Conservation (phyloP, 495 filamentous ascomycete genomes). For the Diplogelasinospora grovesii region DNA sequence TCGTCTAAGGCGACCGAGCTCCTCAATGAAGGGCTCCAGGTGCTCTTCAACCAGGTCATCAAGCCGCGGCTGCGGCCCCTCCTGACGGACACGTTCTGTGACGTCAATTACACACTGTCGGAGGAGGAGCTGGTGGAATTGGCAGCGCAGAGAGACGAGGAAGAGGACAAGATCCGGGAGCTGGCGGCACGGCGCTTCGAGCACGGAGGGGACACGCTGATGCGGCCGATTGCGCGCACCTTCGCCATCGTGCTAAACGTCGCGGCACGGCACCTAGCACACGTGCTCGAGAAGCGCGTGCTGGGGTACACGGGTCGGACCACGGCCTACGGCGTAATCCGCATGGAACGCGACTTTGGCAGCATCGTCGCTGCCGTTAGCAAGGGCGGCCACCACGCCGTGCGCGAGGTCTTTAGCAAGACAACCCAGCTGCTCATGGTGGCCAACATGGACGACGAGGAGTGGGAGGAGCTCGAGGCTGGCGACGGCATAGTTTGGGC, state of each 20-base stretch:
- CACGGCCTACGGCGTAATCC: constrained; percentile 74
- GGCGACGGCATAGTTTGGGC: constrained; percentile 47
- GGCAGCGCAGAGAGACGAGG: constrained; percentile 43
- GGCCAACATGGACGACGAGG: constrained; percentile 95
- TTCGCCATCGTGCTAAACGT: constrained; percentile 67
- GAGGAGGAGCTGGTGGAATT: constrained; percentile 47
- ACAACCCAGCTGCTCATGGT: constrained; percentile 81
- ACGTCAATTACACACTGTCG: constrained; percentile 68
- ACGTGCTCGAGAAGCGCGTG: constrained; percentile 81
- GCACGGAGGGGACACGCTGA: constrained; percentile 74
- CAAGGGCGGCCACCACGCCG: constrained; percentile 67
- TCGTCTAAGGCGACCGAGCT: constrained; percentile 71
- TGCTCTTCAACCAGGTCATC: constrained; percentile 81
- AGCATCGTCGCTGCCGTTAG: constrained; percentile 73
- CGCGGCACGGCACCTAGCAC: constrained; percentile 66
- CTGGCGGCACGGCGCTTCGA: constrained; percentile 71
- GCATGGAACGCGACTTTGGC: constrained; percentile 81
- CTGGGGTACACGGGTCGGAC: constrained; percentile 73
- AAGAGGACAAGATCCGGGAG: constrained; percentile 45
- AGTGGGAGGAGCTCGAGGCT: constrained; percentile 69
- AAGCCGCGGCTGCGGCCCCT: constrained; percentile 81
- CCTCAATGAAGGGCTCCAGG: constrained; percentile 73
- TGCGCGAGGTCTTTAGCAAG: constrained; percentile 72
- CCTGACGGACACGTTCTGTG: constrained; percentile 81
- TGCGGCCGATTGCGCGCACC: constrained; percentile 68